Conservation (phyloP, 306 rosid genomes). For the Notholithocarpus densiflorus region DNA sequence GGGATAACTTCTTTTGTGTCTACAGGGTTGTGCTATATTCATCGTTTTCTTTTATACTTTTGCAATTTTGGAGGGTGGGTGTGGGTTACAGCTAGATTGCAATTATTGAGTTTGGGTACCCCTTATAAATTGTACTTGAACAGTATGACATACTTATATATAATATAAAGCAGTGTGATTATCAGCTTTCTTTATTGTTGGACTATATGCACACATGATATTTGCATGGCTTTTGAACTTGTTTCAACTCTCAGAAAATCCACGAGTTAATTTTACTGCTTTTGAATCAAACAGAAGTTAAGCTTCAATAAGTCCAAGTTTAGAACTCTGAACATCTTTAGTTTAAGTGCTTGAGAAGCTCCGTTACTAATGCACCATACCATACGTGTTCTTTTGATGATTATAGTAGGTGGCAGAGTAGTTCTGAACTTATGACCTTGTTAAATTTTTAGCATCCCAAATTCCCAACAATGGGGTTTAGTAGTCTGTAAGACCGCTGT, state of each 20-base stretch:
- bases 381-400: background rate
- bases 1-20: too few species aligned
- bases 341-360: too few species aligned
- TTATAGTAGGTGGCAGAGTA: too few species aligned
- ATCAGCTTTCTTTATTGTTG: background rate
- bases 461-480: background rate
- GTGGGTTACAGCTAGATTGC: constrained; percentile 17
- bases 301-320: too few species aligned
- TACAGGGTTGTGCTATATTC: background rate
- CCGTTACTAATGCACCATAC: background rate
- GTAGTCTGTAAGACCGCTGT: background rate
- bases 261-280: too few species aligned
- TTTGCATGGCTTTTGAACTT: background rate
- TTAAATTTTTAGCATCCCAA: background rate
- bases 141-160: background rate
- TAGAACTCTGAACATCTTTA: too few species aligned
- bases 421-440: background rate
- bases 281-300: too few species aligned
- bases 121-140: background rate
- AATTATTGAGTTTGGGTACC: constrained; percentile 6
- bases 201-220: background rate
- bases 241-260: background rate
- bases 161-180: background rate
- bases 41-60: background rate
- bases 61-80: constrained; percentile 15